Evolutionary conservation across 306 rosid genomes (phyloP).

Genomic region (Pyrus communis): DNA sequence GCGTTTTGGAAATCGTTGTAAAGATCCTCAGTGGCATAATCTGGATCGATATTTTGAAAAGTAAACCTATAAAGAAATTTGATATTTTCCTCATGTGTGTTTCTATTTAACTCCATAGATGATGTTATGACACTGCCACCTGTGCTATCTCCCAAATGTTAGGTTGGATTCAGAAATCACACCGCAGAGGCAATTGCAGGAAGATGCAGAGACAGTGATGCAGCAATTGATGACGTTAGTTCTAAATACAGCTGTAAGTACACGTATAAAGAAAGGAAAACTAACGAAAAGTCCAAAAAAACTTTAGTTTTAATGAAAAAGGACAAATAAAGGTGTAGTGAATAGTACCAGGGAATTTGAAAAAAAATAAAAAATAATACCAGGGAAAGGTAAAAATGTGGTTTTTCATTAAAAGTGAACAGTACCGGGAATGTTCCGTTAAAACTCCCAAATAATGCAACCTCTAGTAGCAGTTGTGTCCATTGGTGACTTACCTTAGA

Average conservation of each 20-base stretch:
- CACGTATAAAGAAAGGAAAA: not conserved
- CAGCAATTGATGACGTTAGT: slow-evolving; percentile 76
- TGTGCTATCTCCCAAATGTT: slow-evolving; percentile 22
- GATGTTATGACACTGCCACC: slow-evolving; percentile 17
- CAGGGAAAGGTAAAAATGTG: no score
- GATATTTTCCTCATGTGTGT: slow-evolving; percentile 9
- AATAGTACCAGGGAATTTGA: no score
- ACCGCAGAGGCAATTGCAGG: slow-evolving; percentile 77
- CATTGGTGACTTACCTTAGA: not conserved
- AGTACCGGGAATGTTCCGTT: no score
- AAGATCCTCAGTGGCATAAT: slow-evolving; percentile 99
- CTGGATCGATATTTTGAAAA: slow-evolving; percentile 89
- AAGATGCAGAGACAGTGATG: slow-evolving; percentile 80
- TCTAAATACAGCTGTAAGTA: slow-evolving; percentile 89
- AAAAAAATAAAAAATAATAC: no score
- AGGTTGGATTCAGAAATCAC: slow-evolving; percentile 81
- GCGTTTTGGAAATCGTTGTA: slow-evolving; percentile 97
- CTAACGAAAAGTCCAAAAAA: no score
- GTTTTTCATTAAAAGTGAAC: no score
- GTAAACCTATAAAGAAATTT: slow-evolving; percentile 37
- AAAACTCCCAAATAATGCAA: not conserved
- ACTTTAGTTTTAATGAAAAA: no score
- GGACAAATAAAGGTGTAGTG: no score
- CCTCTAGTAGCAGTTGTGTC: not conserved
- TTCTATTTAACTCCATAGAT: slow-evolving; percentile 7